Evolutionary conservation across 208 protist species (phyloP), one percentile per base, ranked within the genome.

Genomic region (Wallacemonas collosoma): DNA sequence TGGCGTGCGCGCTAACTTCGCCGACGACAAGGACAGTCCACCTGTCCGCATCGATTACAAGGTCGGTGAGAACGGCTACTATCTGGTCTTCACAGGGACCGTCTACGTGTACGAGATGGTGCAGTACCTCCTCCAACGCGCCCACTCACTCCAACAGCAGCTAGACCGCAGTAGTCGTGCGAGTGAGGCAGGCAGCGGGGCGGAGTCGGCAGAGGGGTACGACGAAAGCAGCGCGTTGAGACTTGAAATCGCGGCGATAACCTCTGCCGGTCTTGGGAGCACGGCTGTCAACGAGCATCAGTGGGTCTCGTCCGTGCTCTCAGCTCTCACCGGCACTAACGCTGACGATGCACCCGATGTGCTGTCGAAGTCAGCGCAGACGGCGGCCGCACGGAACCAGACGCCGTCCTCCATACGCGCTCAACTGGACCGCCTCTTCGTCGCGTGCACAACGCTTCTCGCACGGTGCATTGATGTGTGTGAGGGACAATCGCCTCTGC

Each of bases 41-140:
- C 38, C 71, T 9, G 2, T 66, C 17, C 38, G 48, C 41, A 72
- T 72, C n/a, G 62, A 43, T 26, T 87, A 87, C 72, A 36, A 51
- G 4, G 79, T 89, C 14, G 71, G 82, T 0, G 86, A 87, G 56
- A 76, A 71, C 6, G 84, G 80, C 54, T 89, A 86, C 38, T 69
- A 75, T 50, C 73, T 87, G 48, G 71, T 96, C 47, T 89, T 86
- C 48, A 72, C 79, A 17, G 83, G 72, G 50, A 80, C 75, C 9
- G 69, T 88, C 38, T 85, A 81, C 71, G 68, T 96, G n/a, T 93
- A 90, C 36, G 73, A 85, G 55, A 91, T 94, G 85, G 72, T 70
- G 48, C 81, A 90, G 44, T 61, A 78, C n/a, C 75, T 95, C 12
- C 9, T 83, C 62, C 72, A 65, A 36, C 76, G 67, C 67, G 68